Percentiles rank a stretch among this genome's conserved stretches.
These are phyloP conservation scores for Oenanthe sinensis DNA, from an alignment of 129 eudicot genomes.

Conservation along the genomic window DNA sequence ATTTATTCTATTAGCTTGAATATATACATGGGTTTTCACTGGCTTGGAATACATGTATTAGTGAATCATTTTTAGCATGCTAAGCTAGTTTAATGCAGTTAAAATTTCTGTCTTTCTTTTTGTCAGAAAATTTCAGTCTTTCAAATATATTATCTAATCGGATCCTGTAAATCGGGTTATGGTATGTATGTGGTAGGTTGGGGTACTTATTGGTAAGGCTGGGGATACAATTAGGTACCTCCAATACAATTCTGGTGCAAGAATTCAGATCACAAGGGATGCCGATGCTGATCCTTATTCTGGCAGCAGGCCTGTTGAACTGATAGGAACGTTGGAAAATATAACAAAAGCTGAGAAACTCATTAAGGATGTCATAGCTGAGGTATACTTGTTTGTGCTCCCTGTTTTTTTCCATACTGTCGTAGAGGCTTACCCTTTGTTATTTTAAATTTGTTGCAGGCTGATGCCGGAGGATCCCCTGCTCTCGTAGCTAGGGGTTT, in stretches of 20 bases:
- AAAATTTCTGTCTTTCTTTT: neutral
- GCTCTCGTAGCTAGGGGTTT: conserved; percentile 89
- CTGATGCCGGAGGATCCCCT: conserved; percentile 99
- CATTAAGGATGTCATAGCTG: conserved; percentile 90
- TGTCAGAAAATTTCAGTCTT: neutral
- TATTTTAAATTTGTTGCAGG: conserved; percentile 38
- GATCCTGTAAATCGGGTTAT: no score
- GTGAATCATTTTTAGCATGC: neutral
- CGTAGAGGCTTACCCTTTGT: neutral
- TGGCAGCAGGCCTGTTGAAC: conserved; percentile 60
- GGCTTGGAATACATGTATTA: neutral
- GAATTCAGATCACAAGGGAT: conserved; percentile 87
- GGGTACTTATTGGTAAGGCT: conserved; percentile 89
- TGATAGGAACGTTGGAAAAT: conserved; percentile 68
- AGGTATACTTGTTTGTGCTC: conserved; percentile 28
- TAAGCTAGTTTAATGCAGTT: neutral
- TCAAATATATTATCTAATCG: neutral
- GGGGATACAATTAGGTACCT: conserved; percentile 84
- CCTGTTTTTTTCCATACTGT: neutral
- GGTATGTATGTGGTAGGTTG: conserved; percentile 55
- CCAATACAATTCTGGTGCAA: conserved; percentile 84
- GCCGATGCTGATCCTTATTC: conserved; percentile 83
- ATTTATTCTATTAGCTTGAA: neutral
- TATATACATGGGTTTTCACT: neutral
- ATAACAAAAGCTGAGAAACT: conserved; percentile 78